phyloP scores from a whole-genome alignment of 495 filamentous ascomycete species.

The Annulohypoxylon bovei region DNA sequence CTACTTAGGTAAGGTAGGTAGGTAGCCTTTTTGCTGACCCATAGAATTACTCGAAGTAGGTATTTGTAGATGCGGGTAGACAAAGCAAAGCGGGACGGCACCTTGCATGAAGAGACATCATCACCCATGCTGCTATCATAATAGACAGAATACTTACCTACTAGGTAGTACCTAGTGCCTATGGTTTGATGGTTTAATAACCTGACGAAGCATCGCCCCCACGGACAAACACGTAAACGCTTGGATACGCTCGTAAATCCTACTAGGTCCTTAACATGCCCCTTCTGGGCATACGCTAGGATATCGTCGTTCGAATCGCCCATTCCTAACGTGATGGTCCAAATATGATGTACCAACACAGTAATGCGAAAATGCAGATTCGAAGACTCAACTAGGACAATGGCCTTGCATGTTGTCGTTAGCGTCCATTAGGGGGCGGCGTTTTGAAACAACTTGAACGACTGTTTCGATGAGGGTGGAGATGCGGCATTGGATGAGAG shows the following conservation, averaged over 20 bases:
- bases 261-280: neutral
- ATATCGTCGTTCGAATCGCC: slow-evolving; percentile 11
- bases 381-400: slow-evolving; percentile 3
- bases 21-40: neutral
- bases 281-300: neutral
- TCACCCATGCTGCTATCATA: slow-evolving; percentile 5
- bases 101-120: slow-evolving; percentile 40
- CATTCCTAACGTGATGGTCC: neutral
- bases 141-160: neutral
- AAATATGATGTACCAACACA: neutral
- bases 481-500: slow-evolving; percentile 35
- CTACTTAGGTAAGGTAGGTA: too few species aligned
- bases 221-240: slow-evolving; percentile 16
- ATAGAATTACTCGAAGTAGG: slow-evolving; percentile 8
- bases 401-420: neutral
- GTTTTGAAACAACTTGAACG: slow-evolving; percentile 29
- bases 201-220: slow-evolving; percentile 25
- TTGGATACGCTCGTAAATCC: neutral
- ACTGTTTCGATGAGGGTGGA: slow-evolving; percentile 30
- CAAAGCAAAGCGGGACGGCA: slow-evolving; percentile 33
- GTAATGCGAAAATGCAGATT: neutral
- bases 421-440: slow-evolving; percentile 12
- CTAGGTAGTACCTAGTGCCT: neutral
- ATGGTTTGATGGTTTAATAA: neutral
- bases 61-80: slow-evolving; percentile 13